phyloP scores from a whole-genome alignment of 805 yeast species.

The Candida sakaeoensis region DNA sequence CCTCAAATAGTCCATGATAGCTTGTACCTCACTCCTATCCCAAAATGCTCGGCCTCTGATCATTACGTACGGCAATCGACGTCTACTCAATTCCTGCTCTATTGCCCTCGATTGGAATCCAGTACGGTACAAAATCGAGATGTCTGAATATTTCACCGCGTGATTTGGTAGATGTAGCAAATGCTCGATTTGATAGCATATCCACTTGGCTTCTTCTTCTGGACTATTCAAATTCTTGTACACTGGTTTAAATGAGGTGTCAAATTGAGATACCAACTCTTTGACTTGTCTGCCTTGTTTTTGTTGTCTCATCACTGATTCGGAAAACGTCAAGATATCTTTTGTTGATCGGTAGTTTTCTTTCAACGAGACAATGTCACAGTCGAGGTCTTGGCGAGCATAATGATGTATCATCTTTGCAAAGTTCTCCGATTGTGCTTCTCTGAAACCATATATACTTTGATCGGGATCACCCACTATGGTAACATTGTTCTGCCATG shows the following conservation, averaged over 20 bases:
- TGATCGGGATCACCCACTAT: conserved; percentile 98
- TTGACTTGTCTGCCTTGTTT: conserved; percentile 38
- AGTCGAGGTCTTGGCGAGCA: conserved; percentile 15
- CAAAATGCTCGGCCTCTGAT: conserved; percentile 76
- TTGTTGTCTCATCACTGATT: conserved; percentile 61
- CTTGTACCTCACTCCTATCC: conserved; percentile 67
- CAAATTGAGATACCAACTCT: conserved; percentile 44
- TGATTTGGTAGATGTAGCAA: conserved; percentile 42
- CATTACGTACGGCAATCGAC: conserved; percentile 60
- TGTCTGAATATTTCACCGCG: conserved; percentile 50
- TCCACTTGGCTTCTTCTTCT: conserved; percentile 54
- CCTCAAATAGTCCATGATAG: conserved; percentile 61
- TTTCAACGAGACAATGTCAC: conserved; percentile 43
- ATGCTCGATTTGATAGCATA: conserved; percentile 52
- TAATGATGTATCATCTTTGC: conserved; percentile 47
- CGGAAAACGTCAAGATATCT: conserved; percentile 62
- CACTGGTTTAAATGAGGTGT: conserved; percentile 43
- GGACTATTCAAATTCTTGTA: conserved; percentile 37
- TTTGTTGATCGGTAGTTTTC: conserved; percentile 81
- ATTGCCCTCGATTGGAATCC: conserved; percentile 57
- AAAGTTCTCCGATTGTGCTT: conserved; percentile 72
- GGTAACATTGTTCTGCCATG: conserved; percentile 54
- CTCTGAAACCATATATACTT: conserved; percentile 84
- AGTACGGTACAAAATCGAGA: conserved; percentile 70
- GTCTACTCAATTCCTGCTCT: conserved; percentile 57